Evolutionary conservation across 495 filamentous ascomycete genomes (phyloP).

Genomic region (Achaetomiella virescens): DNA sequence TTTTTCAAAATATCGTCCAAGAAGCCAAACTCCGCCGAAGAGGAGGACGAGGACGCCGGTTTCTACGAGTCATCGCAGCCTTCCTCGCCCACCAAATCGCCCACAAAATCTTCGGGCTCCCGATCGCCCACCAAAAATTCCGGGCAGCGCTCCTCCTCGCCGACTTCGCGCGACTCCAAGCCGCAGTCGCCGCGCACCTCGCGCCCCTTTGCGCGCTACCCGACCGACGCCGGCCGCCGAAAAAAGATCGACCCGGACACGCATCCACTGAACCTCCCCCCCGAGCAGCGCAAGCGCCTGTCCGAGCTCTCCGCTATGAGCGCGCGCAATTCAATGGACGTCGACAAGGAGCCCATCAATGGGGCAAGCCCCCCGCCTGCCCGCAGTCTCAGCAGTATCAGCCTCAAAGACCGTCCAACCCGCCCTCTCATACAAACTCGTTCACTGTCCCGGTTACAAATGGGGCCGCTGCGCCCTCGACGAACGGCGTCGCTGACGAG

Average conservation of each 20-base stretch:
- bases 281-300: slow-evolving; percentile 70
- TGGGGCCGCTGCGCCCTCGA: slow-evolving; percentile 45
- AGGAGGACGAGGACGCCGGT: slow-evolving; percentile 38
- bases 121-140: slow-evolving; percentile 31
- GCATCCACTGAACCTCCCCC: slow-evolving; percentile 82
- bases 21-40: slow-evolving; percentile 43
- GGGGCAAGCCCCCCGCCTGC: slow-evolving; percentile 39
- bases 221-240: slow-evolving; percentile 35
- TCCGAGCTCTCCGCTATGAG: slow-evolving; percentile 66
- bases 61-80: slow-evolving; percentile 23
- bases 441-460: slow-evolving; percentile 44
- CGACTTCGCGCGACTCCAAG: slow-evolving; percentile 23
- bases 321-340: slow-evolving; percentile 68
- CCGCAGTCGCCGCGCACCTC: slow-evolving; percentile 32
- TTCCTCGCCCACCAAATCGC: slow-evolving; percentile 20
- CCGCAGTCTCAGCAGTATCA: slow-evolving; percentile 16
- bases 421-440: slow-evolving; percentile 32
- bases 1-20: slow-evolving; percentile 51
- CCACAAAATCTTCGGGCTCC: slow-evolving; percentile 21
- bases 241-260: slow-evolving; percentile 59
- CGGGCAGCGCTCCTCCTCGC: slow-evolving; percentile 21
- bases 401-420: slow-evolving; percentile 11
- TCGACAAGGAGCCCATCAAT: slow-evolving; percentile 61
- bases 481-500: slow-evolving; percentile 26
- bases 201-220: slow-evolving; percentile 35